Evolutionary conservation across 148 eudicot genomes (phyloP), one percentile per base, ranked within the genome.

Genomic region (Euryodendron excelsum): DNA sequence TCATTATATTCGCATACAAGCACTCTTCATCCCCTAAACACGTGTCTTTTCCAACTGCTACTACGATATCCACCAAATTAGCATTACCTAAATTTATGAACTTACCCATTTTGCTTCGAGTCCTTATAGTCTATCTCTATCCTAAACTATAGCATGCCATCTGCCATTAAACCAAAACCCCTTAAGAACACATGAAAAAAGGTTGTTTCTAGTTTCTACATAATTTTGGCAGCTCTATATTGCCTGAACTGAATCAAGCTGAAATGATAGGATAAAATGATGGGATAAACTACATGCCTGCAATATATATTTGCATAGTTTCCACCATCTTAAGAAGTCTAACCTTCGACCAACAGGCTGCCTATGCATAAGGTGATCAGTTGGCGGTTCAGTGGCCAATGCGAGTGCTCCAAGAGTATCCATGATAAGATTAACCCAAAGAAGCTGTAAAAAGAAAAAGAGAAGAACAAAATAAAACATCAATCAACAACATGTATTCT

Each of bases 321-420:
- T 25, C 8, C 55, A 45, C 31, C 31, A 60, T 41, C 33, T 41
- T 31, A 56, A 41, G 7, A 78, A 81, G 66, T 66, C 87, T 25
- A 82, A 93, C 99, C 97, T 93, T 88, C 97, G 90, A 76, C 99
- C 97, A 79, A 95, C 94, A 30, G 99, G 99, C 72, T 82, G 80
- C 73, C 97, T 82, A 18, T 77, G 77, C 99, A 95, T 95, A 20
- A 95, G 97, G 76, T 95, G 89, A 85, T 95, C 96, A 5, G 97
- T 95, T 62, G 99, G 99, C 75, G 97, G 96, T 82, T 94, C 98
- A n/a, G 98, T 94, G 78, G 98, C 98, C 83, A 94, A 88, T 4
- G 98, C 98, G 79, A 94, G 94, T 39, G 97, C 98, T 79, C 98
- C 98, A 53, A 94, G 92, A 56, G 97, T 93, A 82, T 95, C 99